These are phyloP conservation scores for Paxillus involutus DNA, from an alignment of 768 basidiomycete genomes.

Conservation along the genomic window DNA sequence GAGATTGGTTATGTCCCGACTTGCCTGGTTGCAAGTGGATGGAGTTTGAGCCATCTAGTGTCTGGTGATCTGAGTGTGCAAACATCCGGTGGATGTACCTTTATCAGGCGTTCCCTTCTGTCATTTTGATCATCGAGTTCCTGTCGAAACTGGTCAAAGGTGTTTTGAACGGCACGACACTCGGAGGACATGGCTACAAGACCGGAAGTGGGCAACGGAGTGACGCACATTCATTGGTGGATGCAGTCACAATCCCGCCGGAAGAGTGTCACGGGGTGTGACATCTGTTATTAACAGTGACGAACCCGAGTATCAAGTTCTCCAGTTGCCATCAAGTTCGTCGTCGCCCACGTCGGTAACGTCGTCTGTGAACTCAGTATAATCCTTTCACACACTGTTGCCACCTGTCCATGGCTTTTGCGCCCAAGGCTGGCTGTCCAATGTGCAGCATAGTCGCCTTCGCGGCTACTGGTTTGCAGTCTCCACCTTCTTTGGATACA, in stretches of 20 bases:
- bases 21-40: constrained; percentile 45
- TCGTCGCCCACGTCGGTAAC: constrained; percentile 10
- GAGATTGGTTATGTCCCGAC: constrained; percentile 85
- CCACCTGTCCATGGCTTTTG: constrained; percentile 44
- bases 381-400: not conserved
- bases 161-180: constrained; percentile 10
- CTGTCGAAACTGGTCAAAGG: constrained; percentile 64
- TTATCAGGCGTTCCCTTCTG: constrained; percentile 86
- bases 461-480: constrained; percentile 28
- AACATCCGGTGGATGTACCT: constrained; percentile 46
- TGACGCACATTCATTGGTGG: not conserved
- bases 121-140: constrained; percentile 86
- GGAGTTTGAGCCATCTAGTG: constrained; percentile 2
- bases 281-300: not conserved
- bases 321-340: not conserved
- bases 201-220: not conserved
- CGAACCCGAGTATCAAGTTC: not conserved
- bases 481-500: constrained; percentile 39
- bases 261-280: not conserved
- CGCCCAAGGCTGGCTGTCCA: constrained; percentile 69
- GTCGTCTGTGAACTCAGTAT: not conserved
- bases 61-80: constrained; percentile 2
- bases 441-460: constrained; percentile 72
- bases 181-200: not conserved
- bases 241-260: not conserved